Evolutionary conservation across 805 yeast genomes (phyloP).

Genomic region (Sugiyamaella lignohabitans): DNA sequence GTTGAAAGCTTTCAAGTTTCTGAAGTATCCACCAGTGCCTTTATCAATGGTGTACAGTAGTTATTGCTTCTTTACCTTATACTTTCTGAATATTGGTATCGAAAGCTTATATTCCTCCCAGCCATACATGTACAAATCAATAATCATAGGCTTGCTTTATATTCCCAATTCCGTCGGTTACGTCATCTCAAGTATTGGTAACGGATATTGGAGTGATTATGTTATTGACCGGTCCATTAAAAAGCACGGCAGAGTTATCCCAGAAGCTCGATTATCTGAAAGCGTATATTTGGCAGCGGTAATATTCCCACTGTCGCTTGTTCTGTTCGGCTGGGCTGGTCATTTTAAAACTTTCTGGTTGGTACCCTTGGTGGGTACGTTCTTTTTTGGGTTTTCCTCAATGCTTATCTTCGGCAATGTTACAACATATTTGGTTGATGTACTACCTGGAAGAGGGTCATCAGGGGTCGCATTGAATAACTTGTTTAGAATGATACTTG

Average conservation of each 20-base stretch:
- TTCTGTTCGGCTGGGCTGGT: conserved; percentile 80
- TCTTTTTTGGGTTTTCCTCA: conserved; percentile 72
- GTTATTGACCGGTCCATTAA: conserved; percentile 47
- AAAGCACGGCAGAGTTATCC: conserved; percentile 58
- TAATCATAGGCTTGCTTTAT: conserved; percentile 67
- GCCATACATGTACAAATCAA: conserved; percentile 64
- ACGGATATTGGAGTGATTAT: conserved; percentile 74
- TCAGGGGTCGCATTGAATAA: conserved; percentile 84
- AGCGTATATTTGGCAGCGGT: conserved; percentile 62
- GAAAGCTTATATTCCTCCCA: conserved; percentile 51
- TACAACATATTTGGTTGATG: conserved; percentile 73
- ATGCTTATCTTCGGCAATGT: conserved; percentile 81
- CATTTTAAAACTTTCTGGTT: conserved; percentile 65
- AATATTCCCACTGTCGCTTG: conserved; percentile 54
- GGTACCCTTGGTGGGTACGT: conserved; percentile 73
- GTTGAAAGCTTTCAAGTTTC: conserved; percentile 50
- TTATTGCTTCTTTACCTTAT: conserved; percentile 62
- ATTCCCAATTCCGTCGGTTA: conserved; percentile 80
- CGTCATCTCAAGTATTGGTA: conserved; percentile 65
- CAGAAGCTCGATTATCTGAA: conserved; percentile 75
- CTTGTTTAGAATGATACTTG: conserved; percentile 62
- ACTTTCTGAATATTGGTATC: conserved; percentile 69
- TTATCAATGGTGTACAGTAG: conserved; percentile 61
- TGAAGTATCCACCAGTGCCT: conserved; percentile 68
- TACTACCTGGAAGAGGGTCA: conserved; percentile 82